These are phyloP conservation scores for Botrytis paeoniae DNA, from an alignment of 2,329 filamentous ascomycete genomes.

Conservation along the genomic window DNA sequence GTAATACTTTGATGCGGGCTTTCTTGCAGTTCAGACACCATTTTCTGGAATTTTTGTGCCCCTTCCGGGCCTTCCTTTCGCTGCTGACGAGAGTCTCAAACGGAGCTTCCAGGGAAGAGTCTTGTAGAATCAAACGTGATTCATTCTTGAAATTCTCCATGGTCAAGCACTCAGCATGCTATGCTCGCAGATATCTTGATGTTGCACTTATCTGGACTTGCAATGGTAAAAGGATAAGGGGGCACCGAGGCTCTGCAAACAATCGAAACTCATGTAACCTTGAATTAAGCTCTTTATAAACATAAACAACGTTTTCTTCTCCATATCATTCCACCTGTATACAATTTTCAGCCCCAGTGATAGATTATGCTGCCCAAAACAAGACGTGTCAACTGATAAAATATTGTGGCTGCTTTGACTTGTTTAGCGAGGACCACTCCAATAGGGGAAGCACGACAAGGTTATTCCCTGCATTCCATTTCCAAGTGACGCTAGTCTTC, in stretches of 20 bases:
- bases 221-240: background rate
- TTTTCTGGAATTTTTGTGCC: background rate
- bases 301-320: background rate
- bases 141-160: background rate
- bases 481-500: background rate
- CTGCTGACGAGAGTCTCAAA: background rate
- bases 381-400: background rate
- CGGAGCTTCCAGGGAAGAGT: background rate
- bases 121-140: background rate
- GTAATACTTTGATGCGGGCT: background rate
- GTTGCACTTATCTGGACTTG: background rate
- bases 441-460: background rate
- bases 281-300: background rate
- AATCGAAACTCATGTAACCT: background rate
- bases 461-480: background rate
- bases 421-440: background rate
- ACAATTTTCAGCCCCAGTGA: background rate
- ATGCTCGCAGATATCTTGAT: background rate
- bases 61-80: background rate
- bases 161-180: fast-evolving
- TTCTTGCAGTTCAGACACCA: background rate
- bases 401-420: background rate
- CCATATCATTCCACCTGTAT: fast-evolving
- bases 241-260: background rate
- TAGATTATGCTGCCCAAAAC: background rate